Conservation (phyloP, 2,329 filamentous ascomycete genomes). For the Neospermospora avenae region DNA sequence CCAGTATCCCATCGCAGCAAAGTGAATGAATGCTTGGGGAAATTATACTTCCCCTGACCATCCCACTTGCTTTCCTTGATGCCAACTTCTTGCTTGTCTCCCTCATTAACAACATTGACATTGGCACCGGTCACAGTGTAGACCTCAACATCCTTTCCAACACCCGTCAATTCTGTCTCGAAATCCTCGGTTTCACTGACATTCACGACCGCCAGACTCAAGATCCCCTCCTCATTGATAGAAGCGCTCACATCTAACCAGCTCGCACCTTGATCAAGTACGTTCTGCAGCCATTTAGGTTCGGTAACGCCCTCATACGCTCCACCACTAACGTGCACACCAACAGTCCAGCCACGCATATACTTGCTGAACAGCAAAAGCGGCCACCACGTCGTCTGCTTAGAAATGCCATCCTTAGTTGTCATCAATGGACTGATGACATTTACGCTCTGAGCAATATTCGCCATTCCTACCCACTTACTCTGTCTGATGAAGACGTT, state of each 20-base stretch:
- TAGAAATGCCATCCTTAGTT: conserved; percentile 51
- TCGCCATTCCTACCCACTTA: conserved; percentile 61
- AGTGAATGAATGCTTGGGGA: conserved; percentile 68
- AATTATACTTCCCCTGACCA: conserved; percentile 58
- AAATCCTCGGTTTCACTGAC: conserved; percentile 59
- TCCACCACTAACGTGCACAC: conserved; percentile 58
- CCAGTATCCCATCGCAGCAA: conserved; percentile 52
- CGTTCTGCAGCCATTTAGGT: conserved; percentile 61
- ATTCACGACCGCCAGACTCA: conserved; percentile 72
- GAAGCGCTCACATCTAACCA: conserved; percentile 67
- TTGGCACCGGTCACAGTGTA: conserved; percentile 59
- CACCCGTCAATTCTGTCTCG: conserved; percentile 56
- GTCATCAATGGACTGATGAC: conserved; percentile 68
- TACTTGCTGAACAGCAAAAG: conserved; percentile 59
- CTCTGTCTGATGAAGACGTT: conserved; percentile 64
- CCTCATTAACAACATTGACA: conserved; percentile 59
- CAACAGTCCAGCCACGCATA: conserved; percentile 71
- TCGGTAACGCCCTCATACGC: conserved; percentile 65
- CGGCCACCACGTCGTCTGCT: conserved; percentile 65
- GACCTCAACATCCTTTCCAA: conserved; percentile 53
- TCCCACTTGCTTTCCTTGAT: conserved; percentile 62
- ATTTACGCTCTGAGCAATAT: conserved; percentile 64
- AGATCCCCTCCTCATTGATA: conserved; percentile 53
- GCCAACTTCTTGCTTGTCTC: conserved; percentile 58
- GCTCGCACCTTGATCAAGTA: conserved; percentile 61